A percentile compares a stretch with the other conserved stretches of the same genome.
Evolutionary conservation across 2,329 filamentous ascomycete species (phyloP).

Genomic region (Aureobasidium sp.): DNA sequence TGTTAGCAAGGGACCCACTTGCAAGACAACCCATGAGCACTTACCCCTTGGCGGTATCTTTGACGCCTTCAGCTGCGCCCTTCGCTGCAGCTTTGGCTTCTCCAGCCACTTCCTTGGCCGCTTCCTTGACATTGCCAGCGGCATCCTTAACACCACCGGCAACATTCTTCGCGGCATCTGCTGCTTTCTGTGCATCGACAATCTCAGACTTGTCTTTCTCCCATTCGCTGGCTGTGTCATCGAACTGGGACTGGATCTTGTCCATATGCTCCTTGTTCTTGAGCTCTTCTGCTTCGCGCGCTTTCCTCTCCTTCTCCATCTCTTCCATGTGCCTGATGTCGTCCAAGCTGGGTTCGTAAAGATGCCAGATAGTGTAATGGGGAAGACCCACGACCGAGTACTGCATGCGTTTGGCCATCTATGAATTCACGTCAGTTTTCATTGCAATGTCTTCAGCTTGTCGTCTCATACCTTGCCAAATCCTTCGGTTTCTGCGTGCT

Average conservation of each 20-base stretch:
- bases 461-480: slow-evolving; percentile 82
- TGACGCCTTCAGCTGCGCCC: slow-evolving; percentile 3
- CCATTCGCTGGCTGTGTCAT: slow-evolving; percentile 74
- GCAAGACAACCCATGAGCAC: neutral
- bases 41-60: slow-evolving; percentile 22
- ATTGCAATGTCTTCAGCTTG: neutral
- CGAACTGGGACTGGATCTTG: slow-evolving; percentile 75
- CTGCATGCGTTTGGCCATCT: slow-evolving; percentile 97
- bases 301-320: slow-evolving; percentile 83
- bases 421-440: slow-evolving; percentile 24
- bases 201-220: slow-evolving; percentile 82
- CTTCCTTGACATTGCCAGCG: slow-evolving; percentile 16
- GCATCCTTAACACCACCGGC: slow-evolving; percentile 26
- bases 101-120: slow-evolving; percentile 42
- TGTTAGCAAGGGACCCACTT: neutral
- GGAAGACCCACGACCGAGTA: slow-evolving; percentile 93
- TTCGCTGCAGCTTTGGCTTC: slow-evolving; percentile 31
- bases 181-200: slow-evolving; percentile 50
- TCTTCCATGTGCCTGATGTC: slow-evolving; percentile 98
- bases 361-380: slow-evolving; percentile 98
- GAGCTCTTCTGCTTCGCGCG: slow-evolving; percentile 72
- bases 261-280: slow-evolving; percentile 65
- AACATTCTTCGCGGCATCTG: slow-evolving; percentile 25
- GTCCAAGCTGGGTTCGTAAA: slow-evolving; percentile 98
- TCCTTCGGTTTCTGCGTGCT: slow-evolving; percentile 95